A percentile compares a stretch with the other conserved stretches of the same genome.
Evolutionary conservation across 1,284 basidiomycete species (phyloP).

Genomic region (Sanguinoderma infundibulare): DNA sequence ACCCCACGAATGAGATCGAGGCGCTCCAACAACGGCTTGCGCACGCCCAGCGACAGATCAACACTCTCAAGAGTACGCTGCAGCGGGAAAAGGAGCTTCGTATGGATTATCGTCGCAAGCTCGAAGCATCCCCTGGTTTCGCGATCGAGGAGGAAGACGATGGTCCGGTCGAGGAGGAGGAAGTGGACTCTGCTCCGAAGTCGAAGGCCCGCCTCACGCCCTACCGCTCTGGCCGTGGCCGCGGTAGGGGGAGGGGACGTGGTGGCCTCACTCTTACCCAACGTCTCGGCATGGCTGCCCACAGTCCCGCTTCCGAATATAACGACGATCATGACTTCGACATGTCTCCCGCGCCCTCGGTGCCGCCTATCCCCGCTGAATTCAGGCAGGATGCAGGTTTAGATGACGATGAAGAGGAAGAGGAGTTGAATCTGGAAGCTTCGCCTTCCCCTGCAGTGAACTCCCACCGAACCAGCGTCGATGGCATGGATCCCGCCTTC

Average conservation of each 20-base stretch:
- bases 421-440: constrained; percentile 40
- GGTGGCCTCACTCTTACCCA: constrained; percentile 63
- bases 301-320: constrained; percentile 55
- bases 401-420: constrained; percentile 43
- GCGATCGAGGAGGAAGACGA: constrained; percentile 52
- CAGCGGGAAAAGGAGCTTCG: constrained; percentile 81
- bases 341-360: constrained; percentile 49
- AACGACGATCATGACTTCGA: constrained; percentile 52
- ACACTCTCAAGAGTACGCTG: constrained; percentile 76
- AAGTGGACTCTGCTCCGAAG: constrained; percentile 38
- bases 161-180: constrained; percentile 48
- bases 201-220: constrained; percentile 40
- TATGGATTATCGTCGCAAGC: constrained; percentile 62
- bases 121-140: constrained; percentile 44
- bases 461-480: constrained; percentile 69
- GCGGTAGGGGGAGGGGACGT: constrained; percentile 48
- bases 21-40: constrained; percentile 77
- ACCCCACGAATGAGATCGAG: constrained; percentile 81
- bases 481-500: constrained; percentile 85
- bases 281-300: constrained; percentile 61
- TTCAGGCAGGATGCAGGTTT: constrained; percentile 46
- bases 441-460: constrained; percentile 44
- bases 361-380: constrained; percentile 50
- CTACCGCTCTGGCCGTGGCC: constrained; percentile 42
- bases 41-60: constrained; percentile 83